These are phyloP conservation scores for Saturnispora quitensis DNA, from an alignment of 805 yeast genomes.

Conservation along the genomic window DNA sequence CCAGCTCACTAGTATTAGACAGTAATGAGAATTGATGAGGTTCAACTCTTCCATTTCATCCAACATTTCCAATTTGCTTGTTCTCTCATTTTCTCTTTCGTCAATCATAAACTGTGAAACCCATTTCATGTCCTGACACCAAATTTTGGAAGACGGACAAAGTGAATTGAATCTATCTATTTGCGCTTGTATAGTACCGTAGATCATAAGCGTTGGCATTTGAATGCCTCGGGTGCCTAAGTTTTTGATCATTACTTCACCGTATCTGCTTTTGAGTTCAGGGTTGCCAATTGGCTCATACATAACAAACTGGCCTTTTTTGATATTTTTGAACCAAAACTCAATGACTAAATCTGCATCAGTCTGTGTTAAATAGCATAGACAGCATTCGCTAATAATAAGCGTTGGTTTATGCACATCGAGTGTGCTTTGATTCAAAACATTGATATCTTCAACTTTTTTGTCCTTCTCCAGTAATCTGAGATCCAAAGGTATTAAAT, in stretches of 20 bases:
- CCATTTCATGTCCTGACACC: slow-evolving; percentile 38
- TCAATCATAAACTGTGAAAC: slow-evolving; percentile 36
- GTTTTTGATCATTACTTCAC: slow-evolving; percentile 58
- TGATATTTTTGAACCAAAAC: slow-evolving; percentile 31
- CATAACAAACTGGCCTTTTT: slow-evolving; percentile 30
- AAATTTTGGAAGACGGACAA: slow-evolving; percentile 20
- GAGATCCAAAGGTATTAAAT: slow-evolving; percentile 47
- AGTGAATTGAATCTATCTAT: slow-evolving; percentile 27
- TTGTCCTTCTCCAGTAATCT: slow-evolving; percentile 26
- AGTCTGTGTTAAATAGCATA: slow-evolving; percentile 55
- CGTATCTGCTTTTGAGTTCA: slow-evolving; percentile 32
- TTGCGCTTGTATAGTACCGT: slow-evolving; percentile 38
- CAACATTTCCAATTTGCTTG: slow-evolving; percentile 50
- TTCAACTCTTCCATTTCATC: slow-evolving; percentile 71
- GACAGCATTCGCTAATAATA: slow-evolving; percentile 64
- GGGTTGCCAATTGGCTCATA: slow-evolving; percentile 64
- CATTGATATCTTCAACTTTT: neutral
- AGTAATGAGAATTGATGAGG: slow-evolving; percentile 54
- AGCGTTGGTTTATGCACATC: slow-evolving; percentile 42
- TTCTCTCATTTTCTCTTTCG: slow-evolving; percentile 32
- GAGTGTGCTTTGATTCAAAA: slow-evolving; percentile 2
- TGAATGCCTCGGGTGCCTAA: slow-evolving; percentile 51
- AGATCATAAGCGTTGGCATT: slow-evolving; percentile 46
- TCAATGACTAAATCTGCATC: slow-evolving; percentile 37
- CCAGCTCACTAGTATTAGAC: slow-evolving; percentile 29